phyloP scores from a whole-genome alignment of 2,329 filamentous ascomycete species.

The Colletotrichum siamense region DNA sequence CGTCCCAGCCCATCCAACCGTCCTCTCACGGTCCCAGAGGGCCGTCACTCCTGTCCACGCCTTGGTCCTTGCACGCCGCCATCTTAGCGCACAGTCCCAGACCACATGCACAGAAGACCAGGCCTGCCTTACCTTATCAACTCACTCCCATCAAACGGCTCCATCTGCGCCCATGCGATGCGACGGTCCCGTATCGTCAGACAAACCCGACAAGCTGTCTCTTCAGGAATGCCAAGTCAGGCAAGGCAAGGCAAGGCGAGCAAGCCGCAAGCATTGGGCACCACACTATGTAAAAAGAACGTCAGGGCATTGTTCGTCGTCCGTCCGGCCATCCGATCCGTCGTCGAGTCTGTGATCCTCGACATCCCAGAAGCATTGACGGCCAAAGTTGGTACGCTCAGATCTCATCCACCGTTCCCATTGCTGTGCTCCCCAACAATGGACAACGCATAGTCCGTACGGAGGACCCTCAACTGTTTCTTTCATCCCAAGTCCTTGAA shows the following conservation, averaged over 20 bases:
- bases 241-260: not conserved
- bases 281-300: not conserved
- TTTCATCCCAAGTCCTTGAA: not conserved
- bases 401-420: not conserved
- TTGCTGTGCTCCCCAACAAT: constrained; percentile 5
- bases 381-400: not conserved
- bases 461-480: not conserved
- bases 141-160: not conserved
- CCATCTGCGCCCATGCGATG: not conserved
- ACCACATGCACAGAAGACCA: not conserved
- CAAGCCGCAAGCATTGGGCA: not conserved
- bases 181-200: constrained; percentile 2
- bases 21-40: not conserved
- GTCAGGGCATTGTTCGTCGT: not conserved
- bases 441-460: constrained; percentile 8
- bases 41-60: not conserved
- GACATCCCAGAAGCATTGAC: constrained; percentile 19
- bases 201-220: not conserved
- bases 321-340: constrained; percentile 14
- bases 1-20: not conserved
- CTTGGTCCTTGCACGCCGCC: not conserved
- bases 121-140: not conserved
- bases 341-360: constrained; percentile 13
- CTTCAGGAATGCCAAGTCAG: not conserved
- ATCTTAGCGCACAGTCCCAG: constrained; percentile 2